Conservation (phyloP, 345 rosid species). For the Dipteronia dyeriana region DNA sequence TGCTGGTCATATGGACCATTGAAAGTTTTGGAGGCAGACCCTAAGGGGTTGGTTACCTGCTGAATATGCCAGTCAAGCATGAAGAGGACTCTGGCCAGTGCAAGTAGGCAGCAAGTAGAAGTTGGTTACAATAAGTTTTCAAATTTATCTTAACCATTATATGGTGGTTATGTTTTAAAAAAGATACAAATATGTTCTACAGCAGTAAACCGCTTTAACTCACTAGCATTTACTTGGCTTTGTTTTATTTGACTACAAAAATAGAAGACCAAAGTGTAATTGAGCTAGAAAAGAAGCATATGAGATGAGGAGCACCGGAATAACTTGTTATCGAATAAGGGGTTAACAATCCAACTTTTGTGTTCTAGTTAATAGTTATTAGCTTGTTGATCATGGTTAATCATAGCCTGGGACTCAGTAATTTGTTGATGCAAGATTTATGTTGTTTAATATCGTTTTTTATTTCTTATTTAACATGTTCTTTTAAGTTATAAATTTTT, state of each 20-base stretch:
- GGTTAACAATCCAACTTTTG: neutral
- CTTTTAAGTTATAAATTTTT: neutral
- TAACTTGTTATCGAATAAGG: neutral
- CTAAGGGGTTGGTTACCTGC: neutral
- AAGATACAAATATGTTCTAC: neutral
- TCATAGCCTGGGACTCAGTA: neutral
- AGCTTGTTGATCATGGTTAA: conserved; percentile 9
- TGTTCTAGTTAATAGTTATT: neutral
- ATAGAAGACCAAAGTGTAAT: neutral
- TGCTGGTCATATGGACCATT: neutral
- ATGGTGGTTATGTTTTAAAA: neutral
- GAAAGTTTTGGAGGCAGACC: neutral
- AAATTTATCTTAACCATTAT: neutral
- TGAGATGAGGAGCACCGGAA: neutral
- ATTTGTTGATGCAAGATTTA: neutral
- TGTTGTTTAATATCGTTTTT: neutral
- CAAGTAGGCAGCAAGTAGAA: neutral
- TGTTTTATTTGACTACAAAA: neutral
- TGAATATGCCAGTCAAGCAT: conserved; percentile 1
- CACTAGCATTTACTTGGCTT: neutral
- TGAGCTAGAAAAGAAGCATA: neutral
- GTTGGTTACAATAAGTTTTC: neutral
- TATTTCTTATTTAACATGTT: neutral
- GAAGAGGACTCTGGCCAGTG: neutral
- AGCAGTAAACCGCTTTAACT: neutral